Evolutionary conservation across 1,284 basidiomycete species (phyloP), one percentile per base, ranked within the genome.

Genomic region (Phellinidium pouzarii): DNA sequence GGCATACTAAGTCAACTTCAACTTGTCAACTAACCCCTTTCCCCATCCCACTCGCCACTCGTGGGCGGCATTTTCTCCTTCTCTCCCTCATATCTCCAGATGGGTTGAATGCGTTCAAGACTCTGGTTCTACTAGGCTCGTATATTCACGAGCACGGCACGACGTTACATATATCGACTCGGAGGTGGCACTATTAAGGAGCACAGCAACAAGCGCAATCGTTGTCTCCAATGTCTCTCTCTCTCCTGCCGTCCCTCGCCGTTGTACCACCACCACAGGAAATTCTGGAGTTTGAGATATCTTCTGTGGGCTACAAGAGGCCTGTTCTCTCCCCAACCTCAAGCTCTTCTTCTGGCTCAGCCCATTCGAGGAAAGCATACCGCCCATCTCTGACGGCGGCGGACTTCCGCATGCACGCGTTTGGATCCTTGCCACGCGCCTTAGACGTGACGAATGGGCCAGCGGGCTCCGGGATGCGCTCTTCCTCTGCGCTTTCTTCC

Each of bases 381-480:
- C 31, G 44, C 4, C 44, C 49, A 8, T 40, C 25, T 19, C 26
- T 55, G 17, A 46, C 54, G 3, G 44, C 48, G n/a, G 54, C 51
- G 19, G 50, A 48, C 17, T 38, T 55, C 19, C 49, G 50, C 20
- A 22, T 17, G 25, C 54, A 55, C 26, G 54, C 54, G 4, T 55
- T 55, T 22, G 54, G 54, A 11, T 31, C 54, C 4, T 9, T 37
- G 9, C 36, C 31, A 12, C 19, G 4, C 4, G 19, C 29, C 25
- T 11, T 17, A 1, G 17, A 31, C 22, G 7, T 14, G 17, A 6
- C 29, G 14, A 12, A 22, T 26, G 14, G 2, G 4, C 36, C 25
- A 14, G 5, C 19, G 6, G 20, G 14, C 42, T 11, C 3, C 19
- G 6, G 7, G 17, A 12, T 17, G 38, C 36, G 20, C 8, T 25